Conservation (phyloP, 2,329 filamentous ascomycete genomes). For the Xylariaceae sp. region DNA sequence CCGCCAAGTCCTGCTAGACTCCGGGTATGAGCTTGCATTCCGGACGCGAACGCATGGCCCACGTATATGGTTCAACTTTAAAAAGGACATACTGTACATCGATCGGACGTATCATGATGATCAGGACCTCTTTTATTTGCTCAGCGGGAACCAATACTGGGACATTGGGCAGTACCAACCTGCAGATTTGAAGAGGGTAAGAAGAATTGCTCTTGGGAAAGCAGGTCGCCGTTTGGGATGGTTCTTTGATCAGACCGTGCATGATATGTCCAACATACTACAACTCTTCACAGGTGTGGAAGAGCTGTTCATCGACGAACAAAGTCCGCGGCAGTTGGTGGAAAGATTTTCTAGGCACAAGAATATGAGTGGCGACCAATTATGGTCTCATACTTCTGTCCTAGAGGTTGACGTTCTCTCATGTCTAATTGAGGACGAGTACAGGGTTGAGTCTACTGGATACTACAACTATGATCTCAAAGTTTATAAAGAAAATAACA, state of each 20-base stretch:
- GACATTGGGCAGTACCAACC: conserved; percentile 31
- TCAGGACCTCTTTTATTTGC: background rate
- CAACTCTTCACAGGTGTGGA: conserved; percentile 15
- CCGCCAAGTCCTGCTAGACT: conserved; percentile 28
- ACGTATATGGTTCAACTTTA: conserved; percentile 35
- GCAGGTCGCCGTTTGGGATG: no score
- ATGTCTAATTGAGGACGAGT: background rate
- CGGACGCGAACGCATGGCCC: conserved; percentile 30
- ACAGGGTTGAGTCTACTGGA: background rate
- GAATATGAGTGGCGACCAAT: no score
- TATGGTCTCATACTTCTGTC: conserved; percentile 15
- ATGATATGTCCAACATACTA: conserved; percentile 8
- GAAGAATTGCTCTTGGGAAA: conserved; percentile 25
- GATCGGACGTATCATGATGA: background rate
- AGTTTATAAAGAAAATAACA: conserved; percentile 13
- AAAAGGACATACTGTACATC: conserved; percentile 28
- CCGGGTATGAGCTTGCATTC: conserved; percentile 32
- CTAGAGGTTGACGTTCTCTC: conserved; percentile 9
- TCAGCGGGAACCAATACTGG: conserved; percentile 22
- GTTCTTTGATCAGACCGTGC: no score
- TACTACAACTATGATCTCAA: background rate
- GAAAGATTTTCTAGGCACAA: background rate
- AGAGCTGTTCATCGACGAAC: conserved; percentile 22
- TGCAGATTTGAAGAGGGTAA: conserved; percentile 26
- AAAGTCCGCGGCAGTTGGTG: background rate